These are phyloP conservation scores for Cicer cuneatum DNA, from an alignment of 306 rosid genomes.

Conservation along the genomic window DNA sequence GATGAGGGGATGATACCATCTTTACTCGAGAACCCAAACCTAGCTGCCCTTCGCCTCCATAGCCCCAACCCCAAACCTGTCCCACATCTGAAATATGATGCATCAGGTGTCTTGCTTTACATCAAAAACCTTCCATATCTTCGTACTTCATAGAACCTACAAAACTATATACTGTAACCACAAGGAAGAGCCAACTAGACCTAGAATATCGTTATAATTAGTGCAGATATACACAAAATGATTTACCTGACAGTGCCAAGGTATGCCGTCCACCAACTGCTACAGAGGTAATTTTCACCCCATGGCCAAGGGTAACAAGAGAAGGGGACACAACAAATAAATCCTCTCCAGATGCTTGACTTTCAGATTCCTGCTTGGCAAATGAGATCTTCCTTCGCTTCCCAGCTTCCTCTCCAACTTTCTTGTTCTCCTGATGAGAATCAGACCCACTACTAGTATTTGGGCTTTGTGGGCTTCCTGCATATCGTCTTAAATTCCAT, in stretches of 20 bases:
- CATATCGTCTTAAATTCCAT: conserved; percentile 48
- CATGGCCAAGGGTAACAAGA: conserved; percentile 66
- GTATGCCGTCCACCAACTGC: conserved; percentile 95
- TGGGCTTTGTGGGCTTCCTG: conserved; percentile 66
- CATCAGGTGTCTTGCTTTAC: conserved; percentile 84
- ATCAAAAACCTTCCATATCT: conserved; percentile 87
- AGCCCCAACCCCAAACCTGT: conserved; percentile 99
- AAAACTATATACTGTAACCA: conserved; percentile 82
- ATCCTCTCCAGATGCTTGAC: conserved; percentile 67
- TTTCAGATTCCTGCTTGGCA: conserved; percentile 68
- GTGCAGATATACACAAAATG: conserved; percentile 35
- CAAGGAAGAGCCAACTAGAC: conserved; percentile 59
- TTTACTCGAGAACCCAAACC: conserved; percentile 93
- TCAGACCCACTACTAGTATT: conserved; percentile 61
- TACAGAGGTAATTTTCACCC: conserved; percentile 70
- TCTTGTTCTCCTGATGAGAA: conserved; percentile 63
- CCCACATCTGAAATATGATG: conserved; percentile 92
- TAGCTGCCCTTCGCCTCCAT: conserved; percentile 98
- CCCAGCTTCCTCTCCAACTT: conserved; percentile 63
- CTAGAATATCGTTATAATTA: conserved; percentile 46
- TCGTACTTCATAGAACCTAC: conserved; percentile 84
- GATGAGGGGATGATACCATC: conserved; percentile 85
- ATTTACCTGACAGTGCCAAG: conserved; percentile 84
- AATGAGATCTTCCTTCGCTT: conserved; percentile 72
- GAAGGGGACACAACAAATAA: conserved; percentile 66